Conservation (phyloP, 108 stramenopile genomes). For the Cyclotella kingstonii region DNA sequence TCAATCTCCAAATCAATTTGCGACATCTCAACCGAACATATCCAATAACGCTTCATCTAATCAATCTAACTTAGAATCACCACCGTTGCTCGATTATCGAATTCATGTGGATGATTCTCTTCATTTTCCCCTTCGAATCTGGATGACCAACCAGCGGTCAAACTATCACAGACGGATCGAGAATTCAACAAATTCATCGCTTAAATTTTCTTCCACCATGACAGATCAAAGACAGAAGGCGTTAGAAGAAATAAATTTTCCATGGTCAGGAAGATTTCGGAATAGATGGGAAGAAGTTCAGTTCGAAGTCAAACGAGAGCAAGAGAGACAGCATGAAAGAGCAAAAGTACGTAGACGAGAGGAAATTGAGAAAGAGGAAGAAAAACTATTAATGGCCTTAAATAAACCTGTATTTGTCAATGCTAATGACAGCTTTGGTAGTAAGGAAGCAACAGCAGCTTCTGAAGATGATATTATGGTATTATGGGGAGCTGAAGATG, state of each 20-base stretch:
- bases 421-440: neutral
- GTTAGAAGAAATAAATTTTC: slow-evolving; percentile 38
- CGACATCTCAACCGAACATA: neutral
- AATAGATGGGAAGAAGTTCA: slow-evolving; percentile 36
- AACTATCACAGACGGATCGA: slow-evolving; percentile 35
- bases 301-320: slow-evolving; percentile 14
- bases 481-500: slow-evolving; percentile 38
- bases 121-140: slow-evolving; percentile 39
- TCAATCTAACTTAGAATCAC: neutral
- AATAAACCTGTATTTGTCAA: slow-evolving; percentile 8
- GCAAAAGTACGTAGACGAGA: slow-evolving; percentile 10
- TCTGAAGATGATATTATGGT: slow-evolving; percentile 37
- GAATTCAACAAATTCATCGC: slow-evolving; percentile 1
- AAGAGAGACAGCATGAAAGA: slow-evolving; percentile 10
- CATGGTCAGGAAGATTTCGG: slow-evolving; percentile 38
- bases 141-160: slow-evolving; percentile 44
- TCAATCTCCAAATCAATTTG: neutral
- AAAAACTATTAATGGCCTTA: slow-evolving; percentile 16
- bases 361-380: slow-evolving; percentile 24
- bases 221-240: slow-evolving; percentile 31
- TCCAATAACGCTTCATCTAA: neutral
- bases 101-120: slow-evolving; percentile 24
- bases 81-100: slow-evolving; percentile 30
- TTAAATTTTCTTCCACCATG: slow-evolving; percentile 30
- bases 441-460: neutral